phyloP scores from a whole-genome alignment of 352 stramenopile species.

The Phytophthora colocasiae region DNA sequence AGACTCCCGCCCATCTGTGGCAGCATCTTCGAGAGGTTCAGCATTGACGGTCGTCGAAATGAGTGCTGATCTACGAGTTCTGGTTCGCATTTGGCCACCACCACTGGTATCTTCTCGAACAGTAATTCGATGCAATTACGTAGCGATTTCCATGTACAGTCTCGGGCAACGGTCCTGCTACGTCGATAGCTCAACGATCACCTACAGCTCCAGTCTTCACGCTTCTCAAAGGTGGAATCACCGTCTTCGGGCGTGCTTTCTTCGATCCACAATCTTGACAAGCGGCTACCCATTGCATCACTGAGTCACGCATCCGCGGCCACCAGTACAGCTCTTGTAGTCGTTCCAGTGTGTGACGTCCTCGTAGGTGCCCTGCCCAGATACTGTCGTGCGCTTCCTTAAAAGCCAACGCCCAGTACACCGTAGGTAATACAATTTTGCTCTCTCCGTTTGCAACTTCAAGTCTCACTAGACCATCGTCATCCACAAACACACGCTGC shows the following conservation, averaged over 20 bases:
- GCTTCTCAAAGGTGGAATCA: constrained; percentile 6
- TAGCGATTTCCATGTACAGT: constrained; percentile 6
- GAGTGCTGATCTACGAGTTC: no score
- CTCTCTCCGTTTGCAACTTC: not conserved
- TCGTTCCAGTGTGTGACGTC: not conserved
- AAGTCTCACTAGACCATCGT: not conserved
- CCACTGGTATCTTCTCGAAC: no score
- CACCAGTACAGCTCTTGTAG: constrained; percentile 4
- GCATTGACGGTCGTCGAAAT: no score
- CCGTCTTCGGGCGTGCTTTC: not conserved
- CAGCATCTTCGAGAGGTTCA: no score
- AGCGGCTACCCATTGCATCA: not conserved
- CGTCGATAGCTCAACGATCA: constrained; percentile 16
- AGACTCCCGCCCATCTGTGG: no score
- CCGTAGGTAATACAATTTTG: not conserved
- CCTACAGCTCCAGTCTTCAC: not conserved
- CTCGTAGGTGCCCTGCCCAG: constrained; percentile 2
- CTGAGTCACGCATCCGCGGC: not conserved
- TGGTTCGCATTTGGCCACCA: no score
- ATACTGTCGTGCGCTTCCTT: constrained; percentile 19
- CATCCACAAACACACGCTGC: not conserved
- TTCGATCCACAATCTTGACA: constrained; percentile 6
- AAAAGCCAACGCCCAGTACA: constrained; percentile 8
- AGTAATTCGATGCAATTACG: constrained; percentile 5
- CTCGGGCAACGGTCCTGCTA: constrained; percentile 4